These are phyloP conservation scores for Gnaphalium uliginosum DNA, from an alignment of 129 eudicot genomes.

Conservation along the genomic window DNA sequence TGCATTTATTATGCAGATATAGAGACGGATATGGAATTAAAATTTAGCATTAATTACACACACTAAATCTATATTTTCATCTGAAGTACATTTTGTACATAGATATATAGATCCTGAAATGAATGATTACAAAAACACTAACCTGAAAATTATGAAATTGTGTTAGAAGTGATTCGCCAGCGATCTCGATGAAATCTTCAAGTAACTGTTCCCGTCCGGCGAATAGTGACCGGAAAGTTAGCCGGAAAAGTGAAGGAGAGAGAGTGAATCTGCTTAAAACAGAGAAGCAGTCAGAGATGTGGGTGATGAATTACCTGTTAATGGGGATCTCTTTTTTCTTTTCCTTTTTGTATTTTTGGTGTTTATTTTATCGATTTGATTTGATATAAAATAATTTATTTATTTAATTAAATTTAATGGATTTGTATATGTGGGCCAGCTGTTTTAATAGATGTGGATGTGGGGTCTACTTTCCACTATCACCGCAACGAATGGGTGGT, in stretches of 20 bases:
- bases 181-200: neutral
- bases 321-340: conserved; percentile 32
- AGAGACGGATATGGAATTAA: conserved; percentile 20
- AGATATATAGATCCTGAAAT: conserved; percentile 14
- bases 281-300: conserved; percentile 29
- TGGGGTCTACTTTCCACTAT: neutral
- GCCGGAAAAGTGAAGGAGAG: conserved; percentile 30
- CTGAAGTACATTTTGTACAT: neutral
- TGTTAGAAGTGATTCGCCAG: conserved; percentile 8
- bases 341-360: neutral
- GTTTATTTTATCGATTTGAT: neutral
- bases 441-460: neutral
- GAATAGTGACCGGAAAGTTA: conserved; percentile 10
- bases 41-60: conserved; percentile 24
- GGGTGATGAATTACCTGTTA: conserved; percentile 32
- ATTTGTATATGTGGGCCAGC: conserved; percentile 7
- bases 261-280: conserved; percentile 30
- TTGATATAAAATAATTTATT: neutral
- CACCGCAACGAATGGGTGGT: neutral
- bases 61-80: neutral
- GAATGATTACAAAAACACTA: neutral
- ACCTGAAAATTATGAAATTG: conserved; percentile 28
- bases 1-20: conserved; percentile 30
- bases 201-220: neutral
- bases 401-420: neutral